phyloP scores from a whole-genome alignment of 139 green algal species.

The Edaphochlamys debaryana region DNA sequence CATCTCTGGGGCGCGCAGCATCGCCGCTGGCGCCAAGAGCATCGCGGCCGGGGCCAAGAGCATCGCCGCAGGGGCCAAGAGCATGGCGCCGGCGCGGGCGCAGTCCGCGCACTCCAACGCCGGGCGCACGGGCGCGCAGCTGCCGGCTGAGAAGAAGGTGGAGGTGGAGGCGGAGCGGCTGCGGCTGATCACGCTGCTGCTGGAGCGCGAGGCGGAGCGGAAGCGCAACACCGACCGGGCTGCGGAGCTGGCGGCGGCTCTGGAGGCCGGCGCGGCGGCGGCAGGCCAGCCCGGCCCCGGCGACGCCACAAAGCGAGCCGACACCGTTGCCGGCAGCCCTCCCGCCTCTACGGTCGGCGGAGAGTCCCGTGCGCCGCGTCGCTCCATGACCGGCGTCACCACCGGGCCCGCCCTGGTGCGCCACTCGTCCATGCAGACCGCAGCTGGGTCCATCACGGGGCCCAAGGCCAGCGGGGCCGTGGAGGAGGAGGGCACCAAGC shows the following conservation, averaged over 20 bases:
- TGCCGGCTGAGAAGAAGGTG: slow-evolving; percentile 53
- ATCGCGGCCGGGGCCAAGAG: neutral
- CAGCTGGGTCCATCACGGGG: neutral
- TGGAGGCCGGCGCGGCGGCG: neutral
- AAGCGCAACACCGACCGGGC: neutral
- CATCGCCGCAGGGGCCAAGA: slow-evolving; percentile 10
- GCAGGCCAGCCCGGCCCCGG: slow-evolving; percentile 1
- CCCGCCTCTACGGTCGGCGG: neutral
- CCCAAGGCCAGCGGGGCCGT: neutral
- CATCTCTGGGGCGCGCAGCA: neutral
- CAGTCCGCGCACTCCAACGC: slow-evolving; percentile 1
- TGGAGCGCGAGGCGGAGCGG: slow-evolving; percentile 41
- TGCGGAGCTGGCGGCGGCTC: neutral
- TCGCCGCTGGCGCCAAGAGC: neutral
- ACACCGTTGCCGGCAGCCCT: neutral
- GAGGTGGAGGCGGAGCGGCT: slow-evolving; percentile 77
- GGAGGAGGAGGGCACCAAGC: neutral
- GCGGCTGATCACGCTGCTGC: slow-evolving; percentile 59
- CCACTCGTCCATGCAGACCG: neutral
- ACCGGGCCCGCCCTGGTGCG: neutral
- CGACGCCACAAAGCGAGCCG: neutral
- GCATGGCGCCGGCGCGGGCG: neutral
- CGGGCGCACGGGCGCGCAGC: slow-evolving; percentile 4
- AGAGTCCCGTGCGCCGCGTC: too few relatives aligned
- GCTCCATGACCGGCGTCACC: neutral